Conservation (phyloP, 768 basidiomycete genomes). For the Suillus plorans region DNA sequence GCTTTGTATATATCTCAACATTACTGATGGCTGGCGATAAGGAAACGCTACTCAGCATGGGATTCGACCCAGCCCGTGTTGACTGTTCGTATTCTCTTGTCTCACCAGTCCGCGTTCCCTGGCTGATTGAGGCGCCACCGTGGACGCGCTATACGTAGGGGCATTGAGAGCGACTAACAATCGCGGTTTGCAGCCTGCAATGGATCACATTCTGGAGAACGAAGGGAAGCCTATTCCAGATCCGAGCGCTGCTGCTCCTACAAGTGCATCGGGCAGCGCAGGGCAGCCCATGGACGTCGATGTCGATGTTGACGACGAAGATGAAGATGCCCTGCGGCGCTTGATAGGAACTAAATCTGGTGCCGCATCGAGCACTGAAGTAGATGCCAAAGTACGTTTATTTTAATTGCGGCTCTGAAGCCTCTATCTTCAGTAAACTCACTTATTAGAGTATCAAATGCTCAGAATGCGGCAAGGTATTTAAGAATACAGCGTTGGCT, state of each 20-base stretch:
- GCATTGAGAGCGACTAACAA: conserved; percentile 82
- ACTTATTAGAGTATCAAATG: conserved; percentile 74
- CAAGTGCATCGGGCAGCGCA: conserved; percentile 13
- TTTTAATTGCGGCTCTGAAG: not conserved
- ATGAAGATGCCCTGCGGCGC: conserved; percentile 58
- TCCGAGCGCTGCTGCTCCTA: conserved; percentile 35
- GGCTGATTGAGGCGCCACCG: not conserved
- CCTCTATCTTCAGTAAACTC: not conserved
- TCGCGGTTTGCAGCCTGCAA: conserved; percentile 85
- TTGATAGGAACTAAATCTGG: conserved; percentile 40
- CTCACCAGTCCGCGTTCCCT: conserved; percentile 1
- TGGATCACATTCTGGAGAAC: conserved; percentile 87
- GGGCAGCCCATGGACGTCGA: conserved; percentile 49
- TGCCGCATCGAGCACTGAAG: conserved; percentile 25
- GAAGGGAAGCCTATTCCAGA: conserved; percentile 76
- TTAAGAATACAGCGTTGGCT: conserved; percentile 82
- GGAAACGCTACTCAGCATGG: conserved; percentile 80
- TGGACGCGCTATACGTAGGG: conserved; percentile 51
- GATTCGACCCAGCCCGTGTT: conserved; percentile 80
- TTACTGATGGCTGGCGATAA: conserved; percentile 53
- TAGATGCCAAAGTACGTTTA: conserved; percentile 62
- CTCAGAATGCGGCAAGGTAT: conserved; percentile 80
- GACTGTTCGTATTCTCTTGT: conserved; percentile 62
- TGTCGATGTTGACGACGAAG: conserved; percentile 73
- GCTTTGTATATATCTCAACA: not conserved